Evolutionary conservation across 805 yeast genomes (phyloP).

Genomic region (Lachancea waltii): DNA sequence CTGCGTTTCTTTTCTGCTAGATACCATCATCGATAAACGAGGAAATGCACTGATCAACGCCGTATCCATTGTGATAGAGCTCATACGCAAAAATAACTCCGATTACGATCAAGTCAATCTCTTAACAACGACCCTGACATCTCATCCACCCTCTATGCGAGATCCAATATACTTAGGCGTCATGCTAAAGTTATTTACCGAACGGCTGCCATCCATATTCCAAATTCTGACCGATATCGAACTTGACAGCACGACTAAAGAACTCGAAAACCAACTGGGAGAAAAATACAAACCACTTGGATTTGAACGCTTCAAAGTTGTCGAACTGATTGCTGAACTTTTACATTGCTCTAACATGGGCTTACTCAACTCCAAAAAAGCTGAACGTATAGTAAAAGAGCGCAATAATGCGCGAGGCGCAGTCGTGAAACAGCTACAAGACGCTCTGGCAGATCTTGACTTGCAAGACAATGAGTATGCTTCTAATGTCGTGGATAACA

Average conservation of each 20-base stretch:
- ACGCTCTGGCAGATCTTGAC: constrained; percentile 30
- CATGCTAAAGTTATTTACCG: constrained; percentile 66
- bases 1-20: constrained; percentile 54
- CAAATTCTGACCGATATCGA: constrained; percentile 23
- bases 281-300: constrained; percentile 65
- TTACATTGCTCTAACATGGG: constrained; percentile 98
- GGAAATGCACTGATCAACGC: constrained; percentile 85
- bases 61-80: constrained; percentile 87
- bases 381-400: constrained; percentile 58
- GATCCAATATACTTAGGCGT: constrained; percentile 90
- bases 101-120: constrained; percentile 88
- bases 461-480: constrained; percentile 11
- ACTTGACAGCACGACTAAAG: constrained; percentile 16
- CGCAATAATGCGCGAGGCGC: constrained; percentile 63
- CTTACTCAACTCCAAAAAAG: constrained; percentile 68
- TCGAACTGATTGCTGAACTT: constrained; percentile 89
- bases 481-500: constrained; percentile 10
- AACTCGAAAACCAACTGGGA: constrained; percentile 58
- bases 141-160: constrained; percentile 81
- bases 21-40: constrained; percentile 57
- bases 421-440: constrained; percentile 35
- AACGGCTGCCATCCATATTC: constrained; percentile 38
- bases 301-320: constrained; percentile 81
- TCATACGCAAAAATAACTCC: constrained; percentile 90
- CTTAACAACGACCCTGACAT: constrained; percentile 61